Evolutionary conservation across 495 filamentous ascomycete genomes (phyloP), one percentile per base, ranked within the genome.

Genomic region (Trypethelium eluteriae): DNA sequence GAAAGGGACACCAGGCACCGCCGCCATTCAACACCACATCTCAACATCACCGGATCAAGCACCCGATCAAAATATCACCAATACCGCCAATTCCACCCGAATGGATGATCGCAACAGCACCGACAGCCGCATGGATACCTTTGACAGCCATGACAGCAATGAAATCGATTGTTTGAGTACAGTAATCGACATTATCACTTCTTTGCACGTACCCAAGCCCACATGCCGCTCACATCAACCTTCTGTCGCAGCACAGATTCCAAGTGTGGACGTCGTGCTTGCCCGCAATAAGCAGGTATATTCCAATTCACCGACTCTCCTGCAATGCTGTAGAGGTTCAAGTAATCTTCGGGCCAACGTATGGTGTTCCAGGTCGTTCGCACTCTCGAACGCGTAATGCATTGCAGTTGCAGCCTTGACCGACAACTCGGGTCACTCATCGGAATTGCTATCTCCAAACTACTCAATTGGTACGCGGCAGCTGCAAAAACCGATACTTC

Each of bases 121-220:
- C 49, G 25, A 53, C 16, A 53, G 49, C n/a, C 9, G 12, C 16
- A 53, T 18, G 49, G 49, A 53, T 18, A 53, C n/a, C 5, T 12
- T 53, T 18, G 16, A 53, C 16, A 53, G 16, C 16, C 49, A 53
- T 18, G 25, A 18, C 16, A 53, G 12, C 7, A 53, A 53, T 12
- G 49, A 53, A 53, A 53, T 2, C 9, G 49, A 53, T 18, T 53
- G 49, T 53, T 53, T 53, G 5, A 11, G 49, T 53, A 53, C 49
- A 14, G 49, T 53, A 11, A 53, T 53, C 49, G 49, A 53, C 49
- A 53, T 53, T 18, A 18, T 53, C 49, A 18, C 49, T 11, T 53
- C 49, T 53, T 53, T 53, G n/a, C 49, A 53, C 49, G 49, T 53
- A 18, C 49, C 49, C n/a, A 53, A 53, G 49, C 49, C 49, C 49